Base-by-base conservation (phyloP, 371 early-diverging fungal genomes). In the Dichotomocladium elegans region DNA sequence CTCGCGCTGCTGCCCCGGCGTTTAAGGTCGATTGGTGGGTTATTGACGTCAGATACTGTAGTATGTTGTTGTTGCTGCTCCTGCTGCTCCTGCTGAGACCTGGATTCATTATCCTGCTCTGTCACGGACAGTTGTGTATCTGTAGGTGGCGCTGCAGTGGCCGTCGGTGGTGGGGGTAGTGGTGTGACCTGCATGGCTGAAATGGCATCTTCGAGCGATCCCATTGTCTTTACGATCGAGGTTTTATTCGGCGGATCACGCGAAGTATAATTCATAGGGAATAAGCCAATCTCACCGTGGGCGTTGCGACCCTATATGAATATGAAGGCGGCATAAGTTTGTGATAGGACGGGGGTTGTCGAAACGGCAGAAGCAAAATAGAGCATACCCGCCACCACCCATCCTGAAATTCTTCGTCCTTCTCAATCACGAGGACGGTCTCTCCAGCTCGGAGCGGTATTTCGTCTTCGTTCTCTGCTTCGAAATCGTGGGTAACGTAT, bases 361-460 rank as follows among this genome's bases (percentile, higher is more conserved):
- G 15, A 2, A 22, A 43, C 21, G 19, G 19, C 43, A 22, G 14
- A 43, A 6, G n/a, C 19, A 4, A 12, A 0, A 10, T 28, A 15
- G 29, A 40, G 30, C 17, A 17, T 83, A 86, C 90, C 83, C 84
- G 80, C 90, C 90, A 92, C 93, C 93, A 92, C 26, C 91, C 91
- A 65, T 92, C 93, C 19, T 77, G 72, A 60, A 83, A 91, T 37
- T 81, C 70, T 30, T 90, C 90, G 63, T 92, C 93, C 58, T 79
- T 80, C 60, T 90, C 89, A 15, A 90, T 60, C 3, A 93, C 89
- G 19, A 82, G 56, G 12, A 93, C 79, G 21, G 86, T 79, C 47
- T 91, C 90, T 19, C 85, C 88, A 22, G 73, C 64, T 33, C 64
- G 55, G 57, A 93, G 86, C 25, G 79, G 63, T 35, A 93, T 82